Base-by-base conservation (phyloP, 352 stramenopile genomes). In the Elongisporangium senticosum region DNA sequence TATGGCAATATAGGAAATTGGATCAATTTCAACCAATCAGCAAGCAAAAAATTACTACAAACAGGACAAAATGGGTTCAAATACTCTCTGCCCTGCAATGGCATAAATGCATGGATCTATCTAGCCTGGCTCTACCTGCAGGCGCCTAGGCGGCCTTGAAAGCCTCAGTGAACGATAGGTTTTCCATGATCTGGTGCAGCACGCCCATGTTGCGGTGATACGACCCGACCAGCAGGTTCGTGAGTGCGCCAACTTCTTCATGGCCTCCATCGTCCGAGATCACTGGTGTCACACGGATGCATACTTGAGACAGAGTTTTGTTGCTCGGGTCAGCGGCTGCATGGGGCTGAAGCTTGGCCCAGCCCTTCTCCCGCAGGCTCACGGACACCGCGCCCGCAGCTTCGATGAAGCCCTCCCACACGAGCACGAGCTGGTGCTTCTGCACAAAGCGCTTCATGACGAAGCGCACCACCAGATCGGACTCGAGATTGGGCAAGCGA, bases 391-490 rank as follows among this genome's bases (percentile, higher is more conserved):
- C 64, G 19, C 65, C 67, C 2, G 64, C 56, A 17, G 71, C 75
- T 37, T 75, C 53, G 1, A 78, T 59, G 33, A 65, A 56, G 11
- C 58, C 61, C 17, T 72, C 64, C 4, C 66, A 58, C 6, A 62
- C 70, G 7, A 75, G 53, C 51, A 75, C 64, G 49, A 72, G 28
- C 14, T 62, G 61, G 13, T 39, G 40, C 10, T 51, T 53, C 43
- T 72, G 64, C 49, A 69, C 61, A 20, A 64, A 75, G 24, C 66
- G 71, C 61, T 78, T 77, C 58, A 72, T 75, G 5, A 72, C 69
- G 43, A 81, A 75, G 13, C 65, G 59, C 66, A 81, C 70, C 19
- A 65, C 56, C 69, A 78, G 68, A 17, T 56, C 58, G 0, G 72
- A 69, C 33, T 68, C 52, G 15, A 59, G 56, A 13, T 53, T 68